phyloP scores from a whole-genome alignment of 352 stramenopile species.

The Pythium brassicae region DNA sequence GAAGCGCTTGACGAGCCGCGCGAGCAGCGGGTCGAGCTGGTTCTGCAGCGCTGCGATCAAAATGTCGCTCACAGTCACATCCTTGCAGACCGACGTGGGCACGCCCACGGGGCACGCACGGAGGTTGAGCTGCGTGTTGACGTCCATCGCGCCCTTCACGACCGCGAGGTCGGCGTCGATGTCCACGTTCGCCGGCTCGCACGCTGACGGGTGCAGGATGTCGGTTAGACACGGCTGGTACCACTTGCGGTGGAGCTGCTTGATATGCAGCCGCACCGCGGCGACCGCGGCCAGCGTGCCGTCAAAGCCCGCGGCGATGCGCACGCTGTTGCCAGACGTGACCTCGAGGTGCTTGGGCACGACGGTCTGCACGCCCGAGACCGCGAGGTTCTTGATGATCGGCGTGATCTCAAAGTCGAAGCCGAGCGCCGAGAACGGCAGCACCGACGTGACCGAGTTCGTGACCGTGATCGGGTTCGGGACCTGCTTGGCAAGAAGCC shows the following conservation, averaged over 20 bases:
- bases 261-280: slow-evolving; percentile 4
- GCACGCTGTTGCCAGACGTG: slow-evolving; percentile 17
- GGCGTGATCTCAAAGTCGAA: slow-evolving; percentile 23
- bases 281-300: slow-evolving; percentile 21
- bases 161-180: slow-evolving; percentile 24
- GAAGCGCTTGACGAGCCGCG: slow-evolving; percentile 33
- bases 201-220: slow-evolving; percentile 17
- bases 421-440: slow-evolving; percentile 26
- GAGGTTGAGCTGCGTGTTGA: slow-evolving; percentile 8
- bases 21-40: slow-evolving; percentile 18
- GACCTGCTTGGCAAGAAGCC: slow-evolving; percentile 23
- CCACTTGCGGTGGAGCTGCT: slow-evolving; percentile 30
- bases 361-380: slow-evolving; percentile 25
- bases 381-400: slow-evolving; percentile 24
- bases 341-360: slow-evolving; percentile 32
- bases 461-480: slow-evolving; percentile 23
- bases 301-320: slow-evolving; percentile 24
- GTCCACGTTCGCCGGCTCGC: slow-evolving; percentile 8
- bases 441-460: slow-evolving; percentile 17
- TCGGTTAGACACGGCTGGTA: slow-evolving; percentile 40
- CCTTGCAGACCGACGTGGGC: slow-evolving; percentile 18
- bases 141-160: slow-evolving; percentile 10
- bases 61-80: slow-evolving; percentile 28
- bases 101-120: slow-evolving; percentile 14
- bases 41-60: slow-evolving; percentile 21